These are phyloP conservation scores for Hordeum marinum DNA, from an alignment of 176 grass and related monocot species.

Conservation along the genomic window DNA sequence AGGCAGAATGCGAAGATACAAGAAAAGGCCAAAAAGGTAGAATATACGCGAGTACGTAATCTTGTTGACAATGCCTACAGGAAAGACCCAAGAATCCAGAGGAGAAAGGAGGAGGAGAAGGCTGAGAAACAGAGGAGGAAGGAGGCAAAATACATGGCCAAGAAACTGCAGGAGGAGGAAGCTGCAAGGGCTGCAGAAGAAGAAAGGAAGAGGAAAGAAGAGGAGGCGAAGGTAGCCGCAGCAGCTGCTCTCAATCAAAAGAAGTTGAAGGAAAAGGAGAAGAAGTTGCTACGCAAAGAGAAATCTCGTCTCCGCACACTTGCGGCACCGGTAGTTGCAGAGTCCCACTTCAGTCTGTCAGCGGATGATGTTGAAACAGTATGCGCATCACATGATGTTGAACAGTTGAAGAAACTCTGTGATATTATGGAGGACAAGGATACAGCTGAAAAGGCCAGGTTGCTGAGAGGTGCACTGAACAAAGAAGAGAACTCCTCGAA, in stretches of 20 bases:
- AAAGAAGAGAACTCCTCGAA: slow-evolving; percentile 43
- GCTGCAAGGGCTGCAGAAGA: slow-evolving; percentile 64
- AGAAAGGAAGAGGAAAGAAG: slow-evolving; percentile 73
- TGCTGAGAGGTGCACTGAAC: slow-evolving; percentile 44
- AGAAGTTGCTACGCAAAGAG: slow-evolving; percentile 88
- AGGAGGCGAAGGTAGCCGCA: slow-evolving; percentile 69
- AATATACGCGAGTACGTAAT: slow-evolving; percentile 62
- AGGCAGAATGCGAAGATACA: slow-evolving; percentile 84
- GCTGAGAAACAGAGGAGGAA: slow-evolving; percentile 85
- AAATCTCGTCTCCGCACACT: slow-evolving; percentile 67
- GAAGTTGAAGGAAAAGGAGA: slow-evolving; percentile 94
- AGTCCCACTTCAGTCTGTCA: slow-evolving; percentile 47
- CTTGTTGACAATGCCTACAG: slow-evolving; percentile 94
- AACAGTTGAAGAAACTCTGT: slow-evolving; percentile 61
- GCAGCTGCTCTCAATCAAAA: slow-evolving; percentile 73
- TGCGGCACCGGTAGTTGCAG: slow-evolving; percentile 29
- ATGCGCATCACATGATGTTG: slow-evolving; percentile 66
- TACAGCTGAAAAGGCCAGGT: slow-evolving; percentile 45
- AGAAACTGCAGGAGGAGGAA: slow-evolving; percentile 90
- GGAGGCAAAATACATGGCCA: slow-evolving; percentile 77
- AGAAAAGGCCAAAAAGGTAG: slow-evolving; percentile 85
- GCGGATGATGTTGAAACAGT: slow-evolving; percentile 66
- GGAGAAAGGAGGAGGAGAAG: slow-evolving; percentile 87
- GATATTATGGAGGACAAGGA: slow-evolving; percentile 66
- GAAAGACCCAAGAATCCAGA: slow-evolving; percentile 85